A percentile compares a stretch with the other conserved stretches of the same genome.
Conservation (phyloP, 768 basidiomycete genomes). For the Leccinum incarnatum region DNA sequence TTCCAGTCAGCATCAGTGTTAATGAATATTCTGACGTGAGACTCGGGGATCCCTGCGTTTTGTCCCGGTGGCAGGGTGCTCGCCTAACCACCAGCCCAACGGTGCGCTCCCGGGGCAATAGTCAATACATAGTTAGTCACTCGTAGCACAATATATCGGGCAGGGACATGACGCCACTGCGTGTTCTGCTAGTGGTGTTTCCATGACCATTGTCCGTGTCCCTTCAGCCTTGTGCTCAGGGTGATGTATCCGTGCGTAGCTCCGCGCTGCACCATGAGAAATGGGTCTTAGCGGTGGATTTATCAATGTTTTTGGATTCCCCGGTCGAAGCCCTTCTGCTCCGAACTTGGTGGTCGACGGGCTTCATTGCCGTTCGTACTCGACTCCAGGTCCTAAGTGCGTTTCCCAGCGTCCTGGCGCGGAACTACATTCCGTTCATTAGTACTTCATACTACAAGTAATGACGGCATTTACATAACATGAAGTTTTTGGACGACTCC, state of each 20-base stretch:
- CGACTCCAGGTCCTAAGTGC: neutral
- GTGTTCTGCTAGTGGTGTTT: constrained; percentile 13
- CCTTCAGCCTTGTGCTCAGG: constrained; percentile 18
- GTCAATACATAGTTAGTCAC: constrained; percentile 1
- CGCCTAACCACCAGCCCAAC: neutral
- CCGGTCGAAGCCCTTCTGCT: neutral
- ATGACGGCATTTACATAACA: constrained; percentile 20
- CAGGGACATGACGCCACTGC: constrained; percentile 25
- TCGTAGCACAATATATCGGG: constrained; percentile 1
- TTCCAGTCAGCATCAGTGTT: neutral
- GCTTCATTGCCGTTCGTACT: neutral
- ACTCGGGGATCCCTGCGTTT: neutral
- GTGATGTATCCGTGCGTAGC: constrained; percentile 19
- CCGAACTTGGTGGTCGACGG: neutral
- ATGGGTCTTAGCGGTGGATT: constrained; percentile 3
- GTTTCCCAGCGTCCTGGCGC: constrained; percentile 6
- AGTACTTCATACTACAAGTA: constrained; percentile 5
- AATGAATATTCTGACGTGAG: too few relatives aligned
- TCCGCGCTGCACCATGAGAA: constrained; percentile 19
- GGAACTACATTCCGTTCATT: constrained; percentile 7
- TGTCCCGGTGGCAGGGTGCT: neutral
- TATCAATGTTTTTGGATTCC: neutral
- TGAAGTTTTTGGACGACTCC: neutral
- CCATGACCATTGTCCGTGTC: neutral
- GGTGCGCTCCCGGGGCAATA: constrained; percentile 9